Evolutionary conservation across 345 rosid genomes (phyloP).

Genomic region (Eucalyptus rudis): DNA sequence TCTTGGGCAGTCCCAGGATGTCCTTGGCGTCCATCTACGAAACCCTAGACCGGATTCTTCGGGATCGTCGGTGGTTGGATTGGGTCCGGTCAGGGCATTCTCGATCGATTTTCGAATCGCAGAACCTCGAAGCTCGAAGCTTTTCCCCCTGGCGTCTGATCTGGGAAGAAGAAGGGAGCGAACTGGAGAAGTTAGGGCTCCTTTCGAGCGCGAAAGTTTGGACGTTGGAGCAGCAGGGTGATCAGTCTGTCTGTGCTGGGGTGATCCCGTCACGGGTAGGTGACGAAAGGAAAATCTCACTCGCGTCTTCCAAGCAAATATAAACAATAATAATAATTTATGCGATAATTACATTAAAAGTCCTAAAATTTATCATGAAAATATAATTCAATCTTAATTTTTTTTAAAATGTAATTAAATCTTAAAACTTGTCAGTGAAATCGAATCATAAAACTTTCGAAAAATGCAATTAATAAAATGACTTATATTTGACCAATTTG

Average conservation of each 20-base stretch:
- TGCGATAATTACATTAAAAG: too few relatives aligned
- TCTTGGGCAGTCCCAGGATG: constrained; percentile 78
- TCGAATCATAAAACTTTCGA: accelerated
- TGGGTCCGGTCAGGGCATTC: background rate
- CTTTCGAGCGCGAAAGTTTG: background rate
- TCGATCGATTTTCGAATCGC: background rate
- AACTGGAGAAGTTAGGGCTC: background rate
- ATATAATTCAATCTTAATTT: accelerated
- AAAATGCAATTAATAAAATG: background rate
- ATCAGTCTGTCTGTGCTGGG: background rate
- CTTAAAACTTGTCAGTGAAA: accelerated
- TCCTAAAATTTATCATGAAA: background rate
- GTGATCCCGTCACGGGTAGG: background rate
- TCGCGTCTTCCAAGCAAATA: background rate
- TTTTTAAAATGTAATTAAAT: too few relatives aligned
- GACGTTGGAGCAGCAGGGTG: background rate
- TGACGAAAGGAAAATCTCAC: background rate
- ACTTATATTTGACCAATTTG: accelerated
- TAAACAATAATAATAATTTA: background rate
- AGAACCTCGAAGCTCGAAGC: background rate
- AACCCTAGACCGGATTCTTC: constrained; percentile 14
- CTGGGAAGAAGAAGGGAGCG: background rate
- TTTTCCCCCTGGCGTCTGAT: background rate
- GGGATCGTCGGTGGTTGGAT: background rate
- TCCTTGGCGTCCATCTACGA: constrained; percentile 68